phyloP scores from a whole-genome alignment of 306 rosid genomes.

The Cyamopsis tetragonoloba region DNA sequence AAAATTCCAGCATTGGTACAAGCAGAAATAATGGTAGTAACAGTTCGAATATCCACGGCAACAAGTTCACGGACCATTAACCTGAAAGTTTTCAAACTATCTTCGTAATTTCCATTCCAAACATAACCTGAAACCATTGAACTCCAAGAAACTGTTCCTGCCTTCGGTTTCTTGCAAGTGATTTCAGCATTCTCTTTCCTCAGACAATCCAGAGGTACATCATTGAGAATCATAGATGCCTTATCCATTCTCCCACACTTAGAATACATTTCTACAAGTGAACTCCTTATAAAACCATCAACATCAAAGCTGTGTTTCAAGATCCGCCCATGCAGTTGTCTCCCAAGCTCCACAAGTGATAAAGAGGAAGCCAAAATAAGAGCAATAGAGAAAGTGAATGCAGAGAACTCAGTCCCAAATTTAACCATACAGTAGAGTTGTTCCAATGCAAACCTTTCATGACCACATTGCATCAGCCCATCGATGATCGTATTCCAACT shows the following conservation, averaged over 20 bases:
- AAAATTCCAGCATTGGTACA: conserved; percentile 60
- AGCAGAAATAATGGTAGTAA: conserved; percentile 66
- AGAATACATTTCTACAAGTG: conserved; percentile 74
- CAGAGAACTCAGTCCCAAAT: conserved; percentile 41
- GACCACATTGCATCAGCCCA: conserved; percentile 65
- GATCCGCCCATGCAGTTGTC: conserved; percentile 69
- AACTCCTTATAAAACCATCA: conserved; percentile 60
- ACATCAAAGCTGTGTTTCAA: conserved; percentile 38
- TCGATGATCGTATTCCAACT: conserved; percentile 83
- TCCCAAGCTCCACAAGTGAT: conserved; percentile 52
- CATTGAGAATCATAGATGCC: conserved; percentile 56
- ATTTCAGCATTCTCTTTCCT: conserved; percentile 24
- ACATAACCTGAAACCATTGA: conserved; percentile 74
- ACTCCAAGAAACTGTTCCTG: conserved; percentile 63
- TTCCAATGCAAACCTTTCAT: conserved; percentile 47
- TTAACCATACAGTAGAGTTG: conserved; percentile 61
- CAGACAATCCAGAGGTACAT: conserved; percentile 34
- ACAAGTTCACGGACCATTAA: conserved; percentile 50
- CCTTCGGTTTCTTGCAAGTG: conserved; percentile 31
- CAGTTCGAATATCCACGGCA: conserved; percentile 57
- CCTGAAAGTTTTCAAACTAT: conserved; percentile 55
- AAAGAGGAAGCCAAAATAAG: conserved; percentile 73
- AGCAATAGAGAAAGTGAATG: conserved; percentile 61
- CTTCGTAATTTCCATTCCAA: conserved; percentile 57
- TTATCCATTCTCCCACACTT: conserved; percentile 62